Base-by-base conservation (phyloP, 139 green algal species). In the Zygnema circumcarinatum region DNA sequence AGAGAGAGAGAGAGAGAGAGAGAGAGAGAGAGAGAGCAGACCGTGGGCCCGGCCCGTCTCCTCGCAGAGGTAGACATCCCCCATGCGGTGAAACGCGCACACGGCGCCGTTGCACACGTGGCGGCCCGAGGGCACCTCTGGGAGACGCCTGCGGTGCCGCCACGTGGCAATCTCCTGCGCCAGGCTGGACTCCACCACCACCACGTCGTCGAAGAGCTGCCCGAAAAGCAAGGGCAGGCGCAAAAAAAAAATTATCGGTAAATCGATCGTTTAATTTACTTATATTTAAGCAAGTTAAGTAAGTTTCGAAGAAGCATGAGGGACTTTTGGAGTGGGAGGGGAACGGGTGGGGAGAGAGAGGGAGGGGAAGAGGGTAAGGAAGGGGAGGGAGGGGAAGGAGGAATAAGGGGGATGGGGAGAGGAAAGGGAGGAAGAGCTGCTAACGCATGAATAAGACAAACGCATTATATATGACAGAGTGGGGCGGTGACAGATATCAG, bases 1-100 rank as follows among this genome's bases (percentile, higher is more conserved):
- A 35, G 33, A 83, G 75, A 62, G 47, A 62, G 47, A 62, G 47
- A 62, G 69, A 78, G 69, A 41, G 69, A 41, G 69, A 78, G 16
- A 41, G 69, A 52, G 69, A 41, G 35, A 39, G 39, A 83, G 75
- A 35, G 33, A 35, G 7, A 74, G 21, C 36, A 32, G 25, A 86
- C 56, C 80, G 62, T 90, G 86, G 32, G 82, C 82, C 32, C 40
- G 56, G n/a, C 86, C 86, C 25, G 86, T 90, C 53, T 39, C 67
- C 36, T 90, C 86, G 40, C 86, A 90, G 36, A 90, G 52, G 2
- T 88, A 90, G 22, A 90, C 86, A 35, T 90, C 85, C 25, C 69
- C 81, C 16, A 90, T 90, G 16, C 36, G 86, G 20, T 90, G 86
- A n/a, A 76, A 86, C 2, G 53, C 67, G 38, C 86, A 90, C 29